Evolutionary conservation across 2,329 filamentous ascomycete species (phyloP).

Genomic region (Dothideomycetes sp.): DNA sequence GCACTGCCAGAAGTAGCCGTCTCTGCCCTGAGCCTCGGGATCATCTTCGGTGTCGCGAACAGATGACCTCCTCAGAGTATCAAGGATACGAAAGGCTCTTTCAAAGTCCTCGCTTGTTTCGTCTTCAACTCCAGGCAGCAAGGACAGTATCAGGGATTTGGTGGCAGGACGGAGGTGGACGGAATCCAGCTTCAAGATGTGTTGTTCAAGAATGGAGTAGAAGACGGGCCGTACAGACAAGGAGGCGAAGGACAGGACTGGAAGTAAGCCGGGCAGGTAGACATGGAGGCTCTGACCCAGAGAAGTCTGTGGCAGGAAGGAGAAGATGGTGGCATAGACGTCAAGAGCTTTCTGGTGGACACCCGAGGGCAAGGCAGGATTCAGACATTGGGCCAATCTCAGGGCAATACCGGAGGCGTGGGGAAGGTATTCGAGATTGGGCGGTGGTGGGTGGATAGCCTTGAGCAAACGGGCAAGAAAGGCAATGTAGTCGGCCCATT

Average conservation of each 20-base stretch:
- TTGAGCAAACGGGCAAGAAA: slow-evolving; percentile 87
- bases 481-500: slow-evolving; percentile 99
- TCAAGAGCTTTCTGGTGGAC: slow-evolving; percentile 97
- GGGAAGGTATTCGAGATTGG: slow-evolving; percentile 63
- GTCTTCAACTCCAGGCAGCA: slow-evolving; percentile 87
- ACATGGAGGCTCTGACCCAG: slow-evolving; percentile 74
- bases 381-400: slow-evolving; percentile 87
- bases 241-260: slow-evolving; percentile 88
- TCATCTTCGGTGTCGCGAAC: slow-evolving; percentile 41
- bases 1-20: slow-evolving; percentile 95
- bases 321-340: slow-evolving; percentile 84
- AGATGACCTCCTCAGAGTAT: slow-evolving; percentile 64
- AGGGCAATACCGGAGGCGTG: slow-evolving; percentile 78
- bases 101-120: slow-evolving; percentile 98
- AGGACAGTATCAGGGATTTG: slow-evolving; percentile 80
- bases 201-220: slow-evolving; percentile 70
- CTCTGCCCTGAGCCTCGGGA: slow-evolving; percentile 44
- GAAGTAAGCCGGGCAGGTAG: slow-evolving; percentile 81
- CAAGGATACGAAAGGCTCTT: slow-evolving; percentile 66
- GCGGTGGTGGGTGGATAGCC: slow-evolving; percentile 79
- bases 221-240: slow-evolving; percentile 81
- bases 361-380: slow-evolving; percentile 83
- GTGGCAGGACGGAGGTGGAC: slow-evolving; percentile 71
- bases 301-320: slow-evolving; percentile 56
- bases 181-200: slow-evolving; percentile 65